phyloP scores from a whole-genome alignment of 305 asterid genomes.

The Rubia occidens region DNA sequence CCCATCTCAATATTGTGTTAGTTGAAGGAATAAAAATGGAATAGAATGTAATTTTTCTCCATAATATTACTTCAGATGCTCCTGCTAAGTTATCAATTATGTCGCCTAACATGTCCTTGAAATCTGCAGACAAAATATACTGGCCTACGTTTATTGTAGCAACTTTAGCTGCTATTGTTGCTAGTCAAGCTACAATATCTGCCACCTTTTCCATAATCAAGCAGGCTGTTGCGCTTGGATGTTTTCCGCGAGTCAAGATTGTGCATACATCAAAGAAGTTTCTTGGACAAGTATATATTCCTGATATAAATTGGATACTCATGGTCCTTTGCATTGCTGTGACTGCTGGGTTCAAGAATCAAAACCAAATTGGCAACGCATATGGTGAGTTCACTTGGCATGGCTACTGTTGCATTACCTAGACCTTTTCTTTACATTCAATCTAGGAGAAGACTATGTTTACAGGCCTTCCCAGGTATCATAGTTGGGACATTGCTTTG shows the following conservation, averaged over 20 bases:
- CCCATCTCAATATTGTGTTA: not conserved
- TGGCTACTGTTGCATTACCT: not conserved
- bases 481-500: not conserved
- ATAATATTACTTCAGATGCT: not conserved
- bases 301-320: slow-evolving; percentile 94
- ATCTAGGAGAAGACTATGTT: not conserved
- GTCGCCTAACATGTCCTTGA: not conserved
- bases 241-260: slow-evolving; percentile 93
- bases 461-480: not conserved
- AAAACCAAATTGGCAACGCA: slow-evolving; percentile 95
- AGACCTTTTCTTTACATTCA: not conserved
- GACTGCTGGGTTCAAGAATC: slow-evolving; percentile 91
- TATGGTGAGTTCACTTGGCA: slow-evolving; percentile 45
- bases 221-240: slow-evolving; percentile 90
- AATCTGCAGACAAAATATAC: slow-evolving; percentile 58
- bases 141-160: slow-evolving; percentile 92
- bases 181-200: slow-evolving; percentile 91
- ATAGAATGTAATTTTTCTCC: not conserved
- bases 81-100: not conserved
- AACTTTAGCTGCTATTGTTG: slow-evolving; percentile 89
- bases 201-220: slow-evolving; percentile 93
- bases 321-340: slow-evolving; percentile 95
- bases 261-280: slow-evolving; percentile 93
- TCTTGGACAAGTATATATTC: slow-evolving; percentile 86
- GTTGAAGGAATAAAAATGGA: not conserved